Percentiles rank a stretch among this genome's conserved stretches.
Conservation (phyloP, 208 protist species). For the Trypanosoma congolense region DNA sequence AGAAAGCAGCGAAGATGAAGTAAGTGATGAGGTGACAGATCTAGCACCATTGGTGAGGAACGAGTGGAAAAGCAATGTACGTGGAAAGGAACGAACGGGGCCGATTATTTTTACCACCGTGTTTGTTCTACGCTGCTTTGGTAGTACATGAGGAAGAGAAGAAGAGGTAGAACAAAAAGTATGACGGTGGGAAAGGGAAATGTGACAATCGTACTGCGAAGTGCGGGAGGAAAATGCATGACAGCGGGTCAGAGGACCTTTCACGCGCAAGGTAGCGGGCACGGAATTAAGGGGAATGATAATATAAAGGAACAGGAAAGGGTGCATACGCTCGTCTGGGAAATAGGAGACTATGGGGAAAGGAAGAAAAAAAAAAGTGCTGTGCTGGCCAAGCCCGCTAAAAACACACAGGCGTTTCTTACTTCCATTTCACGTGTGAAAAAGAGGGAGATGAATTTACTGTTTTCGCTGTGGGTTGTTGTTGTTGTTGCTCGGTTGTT, state of each 20-base stretch:
- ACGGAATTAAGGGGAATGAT: background rate
- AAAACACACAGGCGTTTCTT: too few relatives aligned
- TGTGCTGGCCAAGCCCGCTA: too few relatives aligned
- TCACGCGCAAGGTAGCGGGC: background rate
- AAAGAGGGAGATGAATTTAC: too few relatives aligned
- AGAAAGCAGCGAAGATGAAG: background rate
- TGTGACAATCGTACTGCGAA: too few relatives aligned
- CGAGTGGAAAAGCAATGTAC: too few relatives aligned
- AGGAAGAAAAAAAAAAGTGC: too few relatives aligned
- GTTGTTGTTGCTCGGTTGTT: too few relatives aligned
- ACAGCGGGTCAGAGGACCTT: too few relatives aligned
- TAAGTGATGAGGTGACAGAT: background rate
- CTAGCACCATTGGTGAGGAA: background rate
- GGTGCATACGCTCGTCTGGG: background rate
- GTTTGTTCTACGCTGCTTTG: background rate
- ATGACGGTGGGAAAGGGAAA: background rate
- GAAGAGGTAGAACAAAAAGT: constrained; percentile 1
- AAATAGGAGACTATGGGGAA: background rate
- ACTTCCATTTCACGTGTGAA: too few relatives aligned
- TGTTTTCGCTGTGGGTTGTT: too few relatives aligned
- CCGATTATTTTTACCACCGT: background rate
- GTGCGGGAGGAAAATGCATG: too few relatives aligned
- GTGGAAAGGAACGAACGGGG: background rate
- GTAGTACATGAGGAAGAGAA: background rate
- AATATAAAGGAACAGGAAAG: constrained; percentile 3